Base-by-base conservation (phyloP, 345 rosid genomes). In the Populus simonii region DNA sequence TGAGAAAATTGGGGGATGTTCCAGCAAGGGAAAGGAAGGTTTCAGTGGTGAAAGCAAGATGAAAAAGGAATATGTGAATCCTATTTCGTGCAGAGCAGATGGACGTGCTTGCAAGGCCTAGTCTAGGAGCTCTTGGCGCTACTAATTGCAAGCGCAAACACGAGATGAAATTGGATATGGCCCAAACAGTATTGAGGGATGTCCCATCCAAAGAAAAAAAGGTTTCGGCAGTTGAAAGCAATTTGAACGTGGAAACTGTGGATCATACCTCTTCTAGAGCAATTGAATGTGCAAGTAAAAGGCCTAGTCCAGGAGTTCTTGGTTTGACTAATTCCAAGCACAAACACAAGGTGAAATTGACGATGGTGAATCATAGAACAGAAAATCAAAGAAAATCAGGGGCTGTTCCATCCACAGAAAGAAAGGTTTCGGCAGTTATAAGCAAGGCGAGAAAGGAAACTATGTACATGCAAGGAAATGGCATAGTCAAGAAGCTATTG, bases 141-240 rank as follows among this genome's bases (percentile, higher is more conserved):
- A 63, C 65, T n/a, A 66, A 84, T 76, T 73, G 22, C 49, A 47
- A 67, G 16, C 10, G 53, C 70, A 68, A 78, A 38, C 45, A 11
- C 12, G 45, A 75, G 31, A 72, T 70, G 74, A 70, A 70, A 57
- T 11, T 67, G 71, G 66, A 66, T 55, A 22, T 55, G 62, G 3
- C 25, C 62, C 25, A 55, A 4, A 55, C 11, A 55, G 20, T 8
- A 55, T 22, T 55, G 62, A 55, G 62, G 62, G 62, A 55, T 8
- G 25, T 55, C 27, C 62, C 62, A 22, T 1, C 12, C 62, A 9
- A 23, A 22, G 25, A 7, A 55, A 55, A 9, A 55, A 55, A 55
- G 62, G 9, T 55, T 55, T 55, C 62, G 7, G 62, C 62, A 20
- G 62, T 55, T 55, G 62, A 22, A 55, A 55, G 62, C 11, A 55